These are phyloP conservation scores for Boletus sensibilis DNA, from an alignment of 768 basidiomycete species.

Conservation along the genomic window DNA sequence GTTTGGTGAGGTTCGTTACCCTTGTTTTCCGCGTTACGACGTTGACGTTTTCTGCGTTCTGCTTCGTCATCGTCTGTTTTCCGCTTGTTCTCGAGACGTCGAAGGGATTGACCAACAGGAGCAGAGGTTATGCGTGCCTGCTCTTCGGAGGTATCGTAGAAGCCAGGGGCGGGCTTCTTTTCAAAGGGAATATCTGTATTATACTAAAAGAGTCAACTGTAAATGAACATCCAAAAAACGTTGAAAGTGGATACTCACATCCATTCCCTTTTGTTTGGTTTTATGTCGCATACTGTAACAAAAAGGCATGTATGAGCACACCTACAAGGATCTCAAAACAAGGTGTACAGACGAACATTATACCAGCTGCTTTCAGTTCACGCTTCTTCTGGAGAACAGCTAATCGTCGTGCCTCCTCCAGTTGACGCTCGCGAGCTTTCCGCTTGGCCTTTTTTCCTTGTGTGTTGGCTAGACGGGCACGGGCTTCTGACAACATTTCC, in stretches of 20 bases:
- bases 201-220: slow-evolving; percentile 53
- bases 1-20: slow-evolving; percentile 76
- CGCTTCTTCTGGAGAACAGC: slow-evolving; percentile 97
- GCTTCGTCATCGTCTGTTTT: slow-evolving; percentile 93
- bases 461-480: slow-evolving; percentile 96
- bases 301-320: slow-evolving; percentile 1
- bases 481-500: slow-evolving; percentile 99
- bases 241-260: slow-evolving; percentile 50
- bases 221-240: background rate
- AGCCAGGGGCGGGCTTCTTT: slow-evolving; percentile 92
- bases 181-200: slow-evolving; percentile 99
- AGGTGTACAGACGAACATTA: slow-evolving; percentile 61
- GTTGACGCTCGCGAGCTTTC: slow-evolving; percentile 94
- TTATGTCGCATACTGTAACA: slow-evolving; percentile 80
- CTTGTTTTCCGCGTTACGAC: slow-evolving; percentile 59
- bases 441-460: slow-evolving; percentile 99
- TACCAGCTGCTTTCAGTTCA: slow-evolving; percentile 96
- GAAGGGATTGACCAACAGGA: slow-evolving; percentile 86
- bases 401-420: slow-evolving; percentile 92
- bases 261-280: slow-evolving; percentile 97
- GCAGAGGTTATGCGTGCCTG: slow-evolving; percentile 83
- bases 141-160: slow-evolving; percentile 96
- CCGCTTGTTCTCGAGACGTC: slow-evolving; percentile 93
- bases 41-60: slow-evolving; percentile 87
- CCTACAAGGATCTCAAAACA: background rate